phyloP scores from a whole-genome alignment of 2,329 filamentous ascomycete species.

The Alternaria sp. region DNA sequence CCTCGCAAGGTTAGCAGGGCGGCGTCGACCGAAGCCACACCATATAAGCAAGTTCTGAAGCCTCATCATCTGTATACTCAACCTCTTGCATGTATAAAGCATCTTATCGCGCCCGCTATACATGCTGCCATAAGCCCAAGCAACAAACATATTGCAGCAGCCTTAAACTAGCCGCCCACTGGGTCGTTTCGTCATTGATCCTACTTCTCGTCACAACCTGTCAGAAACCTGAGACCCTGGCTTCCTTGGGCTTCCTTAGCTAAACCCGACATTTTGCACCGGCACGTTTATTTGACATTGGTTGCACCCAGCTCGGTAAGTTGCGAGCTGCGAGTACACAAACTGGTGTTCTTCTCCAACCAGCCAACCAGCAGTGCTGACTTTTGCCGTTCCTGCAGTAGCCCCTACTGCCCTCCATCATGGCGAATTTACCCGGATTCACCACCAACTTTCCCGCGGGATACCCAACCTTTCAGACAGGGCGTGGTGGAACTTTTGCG shows the following conservation, averaged over 20 bases:
- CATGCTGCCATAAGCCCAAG: conserved; percentile 23
- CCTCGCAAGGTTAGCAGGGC: conserved; percentile 31
- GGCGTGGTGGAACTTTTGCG: conserved; percentile 36
- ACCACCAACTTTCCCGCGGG: conserved; percentile 44
- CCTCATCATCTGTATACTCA: conserved; percentile 17
- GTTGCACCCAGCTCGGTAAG: conserved; percentile 30
- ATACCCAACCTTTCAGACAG: conserved; percentile 40
- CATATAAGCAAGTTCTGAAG: conserved; percentile 23
- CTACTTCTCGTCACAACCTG: conserved; percentile 17
- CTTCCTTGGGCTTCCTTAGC: conserved; percentile 4
- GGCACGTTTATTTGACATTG: conserved; percentile 13
- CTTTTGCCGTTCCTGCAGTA: conserved; percentile 41
- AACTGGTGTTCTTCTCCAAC: conserved; percentile 26
- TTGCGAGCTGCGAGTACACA: conserved; percentile 24
- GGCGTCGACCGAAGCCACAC: conserved; percentile 44
- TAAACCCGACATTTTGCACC: conserved; percentile 8
- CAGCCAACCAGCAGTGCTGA: conserved; percentile 29
- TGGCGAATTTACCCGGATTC: conserved; percentile 41
- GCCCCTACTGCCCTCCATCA: conserved; percentile 23
- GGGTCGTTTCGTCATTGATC: conserved; percentile 30
- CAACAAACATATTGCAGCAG: conserved; percentile 25
- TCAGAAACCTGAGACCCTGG: conserved; percentile 25
- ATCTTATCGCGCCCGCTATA: conserved; percentile 24
- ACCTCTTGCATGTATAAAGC: conserved; percentile 37
- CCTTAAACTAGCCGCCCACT: conserved; percentile 15